A percentile compares a stretch with the other conserved stretches of the same genome.
These are phyloP conservation scores for Shiraia sp. DNA, from an alignment of 2,329 filamentous ascomycete genomes.

Conservation along the genomic window DNA sequence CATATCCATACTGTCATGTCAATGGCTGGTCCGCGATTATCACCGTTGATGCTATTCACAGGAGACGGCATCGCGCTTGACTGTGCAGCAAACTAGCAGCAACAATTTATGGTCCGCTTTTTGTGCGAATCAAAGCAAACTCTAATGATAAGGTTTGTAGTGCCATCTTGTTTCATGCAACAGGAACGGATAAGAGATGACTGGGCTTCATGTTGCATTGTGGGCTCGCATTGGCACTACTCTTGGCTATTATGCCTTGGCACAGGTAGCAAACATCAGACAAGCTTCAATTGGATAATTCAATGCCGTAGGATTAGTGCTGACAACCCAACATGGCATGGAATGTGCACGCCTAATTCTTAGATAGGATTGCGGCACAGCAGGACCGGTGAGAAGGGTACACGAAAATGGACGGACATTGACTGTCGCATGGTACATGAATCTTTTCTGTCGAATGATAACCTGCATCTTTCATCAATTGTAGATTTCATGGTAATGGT, in stretches of 20 bases:
- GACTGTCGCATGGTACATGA: no score
- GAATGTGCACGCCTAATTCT: background rate
- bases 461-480: no score
- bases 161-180: background rate
- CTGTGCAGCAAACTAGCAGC: slow-evolving; percentile 1
- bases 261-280: background rate
- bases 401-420: no score
- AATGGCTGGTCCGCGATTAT: slow-evolving; percentile 7
- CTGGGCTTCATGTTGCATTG: background rate
- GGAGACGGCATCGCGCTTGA: background rate
- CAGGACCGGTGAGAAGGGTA: background rate
- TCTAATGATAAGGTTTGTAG: background rate
- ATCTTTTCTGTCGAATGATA: no score
- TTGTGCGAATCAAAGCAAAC: background rate
- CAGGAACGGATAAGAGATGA: background rate
- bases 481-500: no score
- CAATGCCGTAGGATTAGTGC: background rate
- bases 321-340: background rate
- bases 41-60: slow-evolving; percentile 1
- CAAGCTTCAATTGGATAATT: background rate
- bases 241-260: background rate
- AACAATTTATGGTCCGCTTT: background rate
- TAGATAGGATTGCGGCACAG: background rate
- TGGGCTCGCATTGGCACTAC: background rate
- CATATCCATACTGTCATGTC: slow-evolving; percentile 14